These are phyloP conservation scores for Trichoderma sp. DNA, from an alignment of 2,329 filamentous ascomycete species.

Conservation along the genomic window DNA sequence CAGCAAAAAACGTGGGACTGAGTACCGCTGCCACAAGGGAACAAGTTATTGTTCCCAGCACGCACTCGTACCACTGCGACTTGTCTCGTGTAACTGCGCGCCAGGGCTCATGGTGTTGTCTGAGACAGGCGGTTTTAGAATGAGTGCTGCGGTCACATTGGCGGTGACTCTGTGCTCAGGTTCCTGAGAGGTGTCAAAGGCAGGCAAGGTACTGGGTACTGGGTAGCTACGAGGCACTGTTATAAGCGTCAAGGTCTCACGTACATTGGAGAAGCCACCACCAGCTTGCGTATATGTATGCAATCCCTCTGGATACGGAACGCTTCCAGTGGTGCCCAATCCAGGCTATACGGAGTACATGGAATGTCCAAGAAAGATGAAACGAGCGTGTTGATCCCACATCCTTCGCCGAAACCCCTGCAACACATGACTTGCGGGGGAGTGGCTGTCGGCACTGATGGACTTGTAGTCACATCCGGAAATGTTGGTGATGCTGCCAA, in stretches of 20 bases:
- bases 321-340: background rate
- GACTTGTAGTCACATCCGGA: background rate
- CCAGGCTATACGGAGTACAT: background rate
- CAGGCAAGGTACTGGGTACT: too few species aligned
- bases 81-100: background rate
- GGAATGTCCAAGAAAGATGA: background rate
- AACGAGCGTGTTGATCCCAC: slow-evolving; percentile 20
- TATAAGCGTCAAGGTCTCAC: background rate
- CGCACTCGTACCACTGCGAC: background rate
- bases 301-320: background rate
- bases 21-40: background rate
- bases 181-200: background rate
- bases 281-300: background rate
- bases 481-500: background rate
- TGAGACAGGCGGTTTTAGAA: slow-evolving; percentile 1
- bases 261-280: background rate
- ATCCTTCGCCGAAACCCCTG: slow-evolving; percentile 23
- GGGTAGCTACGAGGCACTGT: too few species aligned
- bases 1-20: slow-evolving; percentile 14
- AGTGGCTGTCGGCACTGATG: background rate
- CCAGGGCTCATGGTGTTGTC: background rate
- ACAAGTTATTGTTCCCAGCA: background rate
- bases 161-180: background rate
- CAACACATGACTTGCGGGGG: slow-evolving; percentile 2
- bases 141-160: background rate